Conservation (phyloP, 768 basidiomycete species). For the Galerina sulciceps region DNA sequence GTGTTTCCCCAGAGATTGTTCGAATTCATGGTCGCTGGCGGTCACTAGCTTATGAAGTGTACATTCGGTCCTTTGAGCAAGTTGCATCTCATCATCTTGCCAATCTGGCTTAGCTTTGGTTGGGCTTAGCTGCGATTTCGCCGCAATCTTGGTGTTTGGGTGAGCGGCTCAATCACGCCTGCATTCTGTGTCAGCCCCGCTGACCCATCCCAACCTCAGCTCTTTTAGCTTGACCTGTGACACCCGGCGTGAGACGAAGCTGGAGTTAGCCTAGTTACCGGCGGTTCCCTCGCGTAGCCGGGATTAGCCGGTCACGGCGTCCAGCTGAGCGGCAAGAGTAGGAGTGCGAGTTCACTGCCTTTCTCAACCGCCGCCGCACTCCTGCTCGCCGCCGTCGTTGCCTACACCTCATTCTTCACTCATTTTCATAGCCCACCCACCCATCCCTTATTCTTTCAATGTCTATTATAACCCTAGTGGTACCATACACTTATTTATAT, state of each 20-base stretch:
- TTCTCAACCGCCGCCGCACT: no score
- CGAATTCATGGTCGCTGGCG: slow-evolving; percentile 39
- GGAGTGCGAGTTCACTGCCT: no score
- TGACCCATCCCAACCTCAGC: background rate
- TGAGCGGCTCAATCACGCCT: background rate
- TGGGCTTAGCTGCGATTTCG: background rate
- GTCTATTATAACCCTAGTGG: no score
- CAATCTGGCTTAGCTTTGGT: background rate
- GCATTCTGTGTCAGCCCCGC: background rate
- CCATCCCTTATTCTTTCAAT: no score
- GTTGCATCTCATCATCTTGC: slow-evolving; percentile 26
- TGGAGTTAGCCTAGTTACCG: no score
- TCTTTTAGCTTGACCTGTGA: background rate
- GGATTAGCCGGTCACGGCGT: no score
- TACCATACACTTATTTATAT: no score
- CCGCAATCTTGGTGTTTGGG: background rate
- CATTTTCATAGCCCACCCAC: no score
- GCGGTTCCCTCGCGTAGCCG: no score
- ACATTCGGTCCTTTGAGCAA: slow-evolving; percentile 41
- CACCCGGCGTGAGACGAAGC: background rate
- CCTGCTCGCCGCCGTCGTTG: no score
- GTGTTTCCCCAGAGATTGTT: slow-evolving; percentile 38
- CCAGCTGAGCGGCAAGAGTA: no score
- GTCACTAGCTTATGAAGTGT: slow-evolving; percentile 42
- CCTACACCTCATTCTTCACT: no score